phyloP scores from a whole-genome alignment of 768 basidiomycete species.

The Myochromella boudieri region DNA sequence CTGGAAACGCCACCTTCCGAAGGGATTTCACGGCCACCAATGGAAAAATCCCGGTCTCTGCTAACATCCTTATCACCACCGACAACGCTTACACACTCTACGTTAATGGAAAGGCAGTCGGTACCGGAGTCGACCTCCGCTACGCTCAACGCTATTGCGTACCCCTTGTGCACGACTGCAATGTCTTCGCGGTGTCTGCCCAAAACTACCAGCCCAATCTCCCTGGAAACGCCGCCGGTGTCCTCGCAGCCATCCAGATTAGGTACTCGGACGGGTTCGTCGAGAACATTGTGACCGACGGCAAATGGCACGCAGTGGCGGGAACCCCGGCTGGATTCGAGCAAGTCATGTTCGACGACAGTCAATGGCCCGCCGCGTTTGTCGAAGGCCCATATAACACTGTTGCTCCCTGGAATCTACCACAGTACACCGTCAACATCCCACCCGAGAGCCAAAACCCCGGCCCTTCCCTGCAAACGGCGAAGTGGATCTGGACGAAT shows the following conservation, averaged over 20 bases:
- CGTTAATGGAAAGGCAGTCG: conserved; percentile 28
- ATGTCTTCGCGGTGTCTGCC: conserved; percentile 32
- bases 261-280: conserved; percentile 29
- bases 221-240: conserved; percentile 24
- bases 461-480: conserved; percentile 21
- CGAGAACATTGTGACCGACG: conserved; percentile 29
- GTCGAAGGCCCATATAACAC: conserved; percentile 19
- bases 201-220: conserved; percentile 11
- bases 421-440: conserved; percentile 12
- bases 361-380: conserved; percentile 27
- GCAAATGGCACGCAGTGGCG: conserved; percentile 25
- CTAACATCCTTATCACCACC: conserved; percentile 28
- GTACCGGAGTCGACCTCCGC: conserved; percentile 17
- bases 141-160: conserved; percentile 28
- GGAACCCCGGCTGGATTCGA: conserved; percentile 28
- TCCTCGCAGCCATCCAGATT: conserved; percentile 29
- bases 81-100: conserved; percentile 32
- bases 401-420: conserved; percentile 10
- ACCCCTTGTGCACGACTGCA: conserved; percentile 23
- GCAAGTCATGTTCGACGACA: conserved; percentile 28
- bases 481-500: conserved; percentile 33
- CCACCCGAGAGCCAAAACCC: conserved; percentile 19
- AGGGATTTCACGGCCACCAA: conserved; percentile 23
- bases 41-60: conserved; percentile 26
- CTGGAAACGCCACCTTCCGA: conserved; percentile 28